phyloP scores from a whole-genome alignment of 1,284 basidiomycete genomes.

The Clitocybe nebularis region DNA sequence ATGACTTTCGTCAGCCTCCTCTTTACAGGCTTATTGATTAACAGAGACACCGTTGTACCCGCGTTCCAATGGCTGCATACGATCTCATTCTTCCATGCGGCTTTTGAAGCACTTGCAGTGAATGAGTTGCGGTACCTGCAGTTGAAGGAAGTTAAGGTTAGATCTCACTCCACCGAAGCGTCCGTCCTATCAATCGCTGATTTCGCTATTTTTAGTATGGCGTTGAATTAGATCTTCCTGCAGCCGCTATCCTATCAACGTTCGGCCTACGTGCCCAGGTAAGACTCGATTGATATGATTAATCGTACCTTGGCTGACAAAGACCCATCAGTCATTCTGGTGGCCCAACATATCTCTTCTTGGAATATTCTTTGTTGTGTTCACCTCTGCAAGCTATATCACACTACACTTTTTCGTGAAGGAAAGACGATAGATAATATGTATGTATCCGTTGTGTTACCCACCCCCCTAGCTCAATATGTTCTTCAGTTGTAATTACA shows the following conservation, averaged over 20 bases:
- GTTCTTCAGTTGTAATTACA: too few species aligned
- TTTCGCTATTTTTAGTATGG: slow-evolving; percentile 60
- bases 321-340: slow-evolving; percentile 77
- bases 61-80: slow-evolving; percentile 85
- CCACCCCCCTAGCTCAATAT: too few species aligned
- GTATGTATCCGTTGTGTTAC: slow-evolving; percentile 6
- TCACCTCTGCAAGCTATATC: slow-evolving; percentile 73
- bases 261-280: slow-evolving; percentile 87
- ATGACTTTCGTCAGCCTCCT: slow-evolving; percentile 58
- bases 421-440: slow-evolving; percentile 69
- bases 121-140: slow-evolving; percentile 95
- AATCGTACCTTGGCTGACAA: slow-evolving; percentile 4
- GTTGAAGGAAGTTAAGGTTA: slow-evolving; percentile 83
- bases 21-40: slow-evolving; percentile 94
- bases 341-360: slow-evolving; percentile 88
- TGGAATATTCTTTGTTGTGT: slow-evolving; percentile 77
- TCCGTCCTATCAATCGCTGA: neutral
- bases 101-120: slow-evolving; percentile 92
- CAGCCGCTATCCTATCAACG: slow-evolving; percentile 87
- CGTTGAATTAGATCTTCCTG: slow-evolving; percentile 89
- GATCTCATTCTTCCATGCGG: slow-evolving; percentile 97
- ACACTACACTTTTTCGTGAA: slow-evolving; percentile 86
- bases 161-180: slow-evolving; percentile 16
- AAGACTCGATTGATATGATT: slow-evolving; percentile 35
- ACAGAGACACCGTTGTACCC: slow-evolving; percentile 78